Conservation (phyloP, 352 stramenopile species). For the Phytophthora syringae region DNA sequence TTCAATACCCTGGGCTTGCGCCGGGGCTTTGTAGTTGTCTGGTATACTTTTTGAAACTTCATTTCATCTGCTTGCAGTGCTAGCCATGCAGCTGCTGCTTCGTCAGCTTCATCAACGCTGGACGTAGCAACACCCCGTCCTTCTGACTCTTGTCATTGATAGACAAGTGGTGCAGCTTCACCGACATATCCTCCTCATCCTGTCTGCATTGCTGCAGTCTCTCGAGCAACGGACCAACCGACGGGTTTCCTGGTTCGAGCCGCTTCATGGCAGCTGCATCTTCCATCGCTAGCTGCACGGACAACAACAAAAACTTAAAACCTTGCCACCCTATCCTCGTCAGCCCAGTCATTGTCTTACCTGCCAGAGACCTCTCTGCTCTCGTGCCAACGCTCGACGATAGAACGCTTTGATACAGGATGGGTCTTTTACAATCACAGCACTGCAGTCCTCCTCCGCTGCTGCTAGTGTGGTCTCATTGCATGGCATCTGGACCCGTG, state of each 20-base stretch:
- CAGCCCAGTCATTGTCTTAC: conserved; percentile 18
- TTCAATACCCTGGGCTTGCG: conserved; percentile 6
- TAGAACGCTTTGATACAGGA: conserved; percentile 92
- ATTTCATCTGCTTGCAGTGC: conserved; percentile 63
- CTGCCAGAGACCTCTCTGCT: conserved; percentile 70
- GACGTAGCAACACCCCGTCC: background rate
- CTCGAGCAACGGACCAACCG: conserved; percentile 21
- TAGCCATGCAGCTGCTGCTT: conserved; percentile 50
- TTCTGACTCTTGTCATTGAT: background rate
- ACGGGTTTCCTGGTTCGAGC: conserved; percentile 56
- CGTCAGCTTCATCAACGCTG: conserved; percentile 5
- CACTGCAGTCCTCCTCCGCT: conserved; percentile 77
- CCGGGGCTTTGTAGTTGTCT: background rate
- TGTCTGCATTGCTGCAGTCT: conserved; percentile 22
- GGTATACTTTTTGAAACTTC: conserved; percentile 31
- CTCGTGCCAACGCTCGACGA: conserved; percentile 75
- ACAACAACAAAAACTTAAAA: background rate
- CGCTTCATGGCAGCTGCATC: conserved; percentile 37
- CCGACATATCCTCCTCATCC: conserved; percentile 10
- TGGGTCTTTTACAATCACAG: conserved; percentile 67
- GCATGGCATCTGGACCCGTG: conserved; percentile 45
- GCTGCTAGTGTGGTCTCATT: conserved; percentile 24
- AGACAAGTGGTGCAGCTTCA: conserved; percentile 15
- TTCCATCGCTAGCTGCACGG: conserved; percentile 36
- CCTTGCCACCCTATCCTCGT: background rate